Percentiles rank a stretch among this genome's conserved stretches.
These are phyloP conservation scores for Nemania diffusa DNA, from an alignment of 2,329 filamentous ascomycete species.

Conservation along the genomic window DNA sequence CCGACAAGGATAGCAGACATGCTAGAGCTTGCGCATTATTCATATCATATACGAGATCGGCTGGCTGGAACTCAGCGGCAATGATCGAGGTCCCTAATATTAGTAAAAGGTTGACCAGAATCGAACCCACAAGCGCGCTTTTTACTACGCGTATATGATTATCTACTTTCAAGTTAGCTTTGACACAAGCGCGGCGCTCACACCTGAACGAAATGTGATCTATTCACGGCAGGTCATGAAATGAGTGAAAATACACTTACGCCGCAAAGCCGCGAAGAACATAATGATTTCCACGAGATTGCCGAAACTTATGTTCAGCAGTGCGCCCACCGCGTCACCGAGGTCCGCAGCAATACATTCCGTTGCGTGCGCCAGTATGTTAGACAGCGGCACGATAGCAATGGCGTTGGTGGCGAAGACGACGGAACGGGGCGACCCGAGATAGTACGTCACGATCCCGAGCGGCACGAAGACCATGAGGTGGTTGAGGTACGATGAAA, in stretches of 20 bases:
- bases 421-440: slow-evolving; percentile 65
- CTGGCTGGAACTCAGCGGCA: slow-evolving; percentile 52
- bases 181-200: not conserved
- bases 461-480: slow-evolving; percentile 79
- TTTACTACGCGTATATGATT: slow-evolving; percentile 89
- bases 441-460: slow-evolving; percentile 71
- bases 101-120: slow-evolving; percentile 84
- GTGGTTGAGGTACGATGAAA: slow-evolving; percentile 64
- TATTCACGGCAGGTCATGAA: not conserved
- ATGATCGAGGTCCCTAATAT: slow-evolving; percentile 92
- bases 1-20: slow-evolving; percentile 30
- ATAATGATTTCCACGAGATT: slow-evolving; percentile 23
- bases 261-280: slow-evolving; percentile 22
- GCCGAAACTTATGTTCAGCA: slow-evolving; percentile 66
- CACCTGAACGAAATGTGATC: not conserved
- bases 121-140: slow-evolving; percentile 85
- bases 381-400: slow-evolving; percentile 77
- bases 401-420: slow-evolving; percentile 78
- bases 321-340: slow-evolving; percentile 54
- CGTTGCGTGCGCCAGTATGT: slow-evolving; percentile 75
- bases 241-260: slow-evolving; percentile 22
- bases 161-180: slow-evolving; percentile 49
- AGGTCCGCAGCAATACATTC: slow-evolving; percentile 55
- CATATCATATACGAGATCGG: slow-evolving; percentile 29
- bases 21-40: slow-evolving; percentile 32